Conservation (phyloP, 495 filamentous ascomycete genomes). For the Talaromyces borbonicus region DNA sequence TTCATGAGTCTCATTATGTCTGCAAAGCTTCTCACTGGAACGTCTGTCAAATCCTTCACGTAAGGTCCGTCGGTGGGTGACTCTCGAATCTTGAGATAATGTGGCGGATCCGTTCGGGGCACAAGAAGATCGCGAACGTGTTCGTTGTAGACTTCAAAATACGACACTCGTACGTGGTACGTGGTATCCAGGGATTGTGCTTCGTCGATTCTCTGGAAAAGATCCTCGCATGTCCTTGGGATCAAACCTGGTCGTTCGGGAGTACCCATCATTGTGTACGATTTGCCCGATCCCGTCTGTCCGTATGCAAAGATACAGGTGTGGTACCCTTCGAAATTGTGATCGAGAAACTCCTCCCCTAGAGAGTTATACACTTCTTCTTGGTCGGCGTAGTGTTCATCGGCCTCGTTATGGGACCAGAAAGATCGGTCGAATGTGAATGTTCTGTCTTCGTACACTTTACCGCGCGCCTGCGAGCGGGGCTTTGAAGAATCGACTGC, state of each 20-base stretch:
- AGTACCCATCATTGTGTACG: slow-evolving; percentile 99
- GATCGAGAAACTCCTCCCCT: slow-evolving; percentile 94
- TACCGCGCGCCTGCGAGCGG: slow-evolving; percentile 56
- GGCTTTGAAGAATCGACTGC: slow-evolving; percentile 54
- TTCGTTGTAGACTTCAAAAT: slow-evolving; percentile 99
- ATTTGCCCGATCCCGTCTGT: slow-evolving; percentile 95
- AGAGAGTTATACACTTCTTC: slow-evolving; percentile 91
- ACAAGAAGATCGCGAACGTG: slow-evolving; percentile 93
- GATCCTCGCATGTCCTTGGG: slow-evolving; percentile 90
- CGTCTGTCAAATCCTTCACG: slow-evolving; percentile 90
- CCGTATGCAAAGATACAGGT: slow-evolving; percentile 99
- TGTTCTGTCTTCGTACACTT: slow-evolving; percentile 72
- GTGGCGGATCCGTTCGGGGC: slow-evolving; percentile 60
- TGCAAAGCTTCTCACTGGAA: slow-evolving; percentile 68
- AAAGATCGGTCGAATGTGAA: slow-evolving; percentile 98
- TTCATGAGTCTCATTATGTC: slow-evolving; percentile 90
- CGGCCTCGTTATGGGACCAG: slow-evolving; percentile 74
- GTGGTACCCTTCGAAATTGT: slow-evolving; percentile 99
- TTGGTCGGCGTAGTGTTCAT: slow-evolving; percentile 73
- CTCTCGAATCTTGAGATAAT: slow-evolving; percentile 96
- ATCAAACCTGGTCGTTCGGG: slow-evolving; percentile 81
- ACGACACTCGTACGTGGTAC: slow-evolving; percentile 93
- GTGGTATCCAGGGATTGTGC: slow-evolving; percentile 79
- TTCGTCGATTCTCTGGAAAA: slow-evolving; percentile 88
- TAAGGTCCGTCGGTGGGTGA: slow-evolving; percentile 95